Percentiles rank a stretch among this genome's conserved stretches.
These are phyloP conservation scores for Bauhinia variegata DNA, from an alignment of 306 rosid species.

Conservation along the genomic window DNA sequence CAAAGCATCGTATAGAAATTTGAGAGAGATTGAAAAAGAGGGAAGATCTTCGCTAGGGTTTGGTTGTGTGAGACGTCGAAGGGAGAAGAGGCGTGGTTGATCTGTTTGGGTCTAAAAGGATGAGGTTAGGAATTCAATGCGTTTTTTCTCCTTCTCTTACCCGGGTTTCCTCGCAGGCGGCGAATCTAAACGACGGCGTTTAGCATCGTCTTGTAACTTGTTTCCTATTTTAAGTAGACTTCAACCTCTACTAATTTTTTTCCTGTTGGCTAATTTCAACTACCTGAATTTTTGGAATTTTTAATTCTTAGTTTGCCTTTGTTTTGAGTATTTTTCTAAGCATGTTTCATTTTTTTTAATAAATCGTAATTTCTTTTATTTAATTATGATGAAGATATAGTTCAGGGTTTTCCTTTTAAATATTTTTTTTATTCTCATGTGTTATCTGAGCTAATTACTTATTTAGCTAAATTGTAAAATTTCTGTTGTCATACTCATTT, in stretches of 20 bases:
- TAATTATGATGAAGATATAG: too few relatives aligned
- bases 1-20: slow-evolving; percentile 37
- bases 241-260: not conserved
- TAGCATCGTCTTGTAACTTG: not conserved
- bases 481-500: too few relatives aligned
- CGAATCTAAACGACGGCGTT: slow-evolving; percentile 48
- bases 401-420: too few relatives aligned
- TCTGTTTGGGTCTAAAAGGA: slow-evolving; percentile 31
- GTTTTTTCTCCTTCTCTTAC: not conserved
- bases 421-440: too few relatives aligned
- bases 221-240: slow-evolving; percentile 14
- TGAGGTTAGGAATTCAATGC: slow-evolving; percentile 41
- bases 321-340: too few relatives aligned
- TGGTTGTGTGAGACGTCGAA: slow-evolving; percentile 25
- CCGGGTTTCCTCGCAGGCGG: slow-evolving; percentile 27
- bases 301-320: too few relatives aligned
- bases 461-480: too few relatives aligned
- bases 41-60: slow-evolving; percentile 55
- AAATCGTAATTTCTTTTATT: too few relatives aligned
- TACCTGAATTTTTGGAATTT: not conserved
- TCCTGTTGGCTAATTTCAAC: not conserved
- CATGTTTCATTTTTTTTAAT: too few relatives aligned
- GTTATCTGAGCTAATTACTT: too few relatives aligned
- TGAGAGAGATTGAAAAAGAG: slow-evolving; percentile 24
- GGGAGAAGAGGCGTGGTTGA: slow-evolving; percentile 18